A percentile compares a stretch with the other conserved stretches of the same genome.
Conservation (phyloP, 106 monocot species). For the Triglochin maritima region DNA sequence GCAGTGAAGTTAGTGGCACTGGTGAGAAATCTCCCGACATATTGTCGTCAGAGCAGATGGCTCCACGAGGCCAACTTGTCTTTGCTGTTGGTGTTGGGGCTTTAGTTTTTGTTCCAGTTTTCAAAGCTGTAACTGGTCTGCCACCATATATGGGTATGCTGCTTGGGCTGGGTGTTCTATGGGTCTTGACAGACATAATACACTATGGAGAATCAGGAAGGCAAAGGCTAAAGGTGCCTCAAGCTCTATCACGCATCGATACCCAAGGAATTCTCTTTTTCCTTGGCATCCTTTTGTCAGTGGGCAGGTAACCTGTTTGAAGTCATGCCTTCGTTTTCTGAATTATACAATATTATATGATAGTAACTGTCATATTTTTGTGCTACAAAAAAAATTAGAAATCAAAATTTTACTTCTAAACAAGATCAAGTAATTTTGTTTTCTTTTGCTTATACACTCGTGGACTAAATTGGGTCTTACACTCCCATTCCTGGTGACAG, state of each 20-base stretch:
- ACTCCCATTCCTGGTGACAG: too few species aligned
- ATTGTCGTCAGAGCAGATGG: slow-evolving; percentile 88
- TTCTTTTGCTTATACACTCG: too few species aligned
- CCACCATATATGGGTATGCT: slow-evolving; percentile 97
- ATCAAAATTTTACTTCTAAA: too few species aligned
- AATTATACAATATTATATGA: not conserved
- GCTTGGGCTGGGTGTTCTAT: slow-evolving; percentile 83
- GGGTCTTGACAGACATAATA: slow-evolving; percentile 96
- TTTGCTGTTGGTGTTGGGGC: slow-evolving; percentile 85
- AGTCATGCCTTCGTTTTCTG: slow-evolving; percentile 3
- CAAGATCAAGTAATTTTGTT: too few species aligned
- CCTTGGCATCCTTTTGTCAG: slow-evolving; percentile 84
- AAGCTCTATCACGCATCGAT: slow-evolving; percentile 92
- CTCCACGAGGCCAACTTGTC: slow-evolving; percentile 91
- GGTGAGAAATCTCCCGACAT: slow-evolving; percentile 35
- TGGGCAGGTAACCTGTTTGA: slow-evolving; percentile 54
- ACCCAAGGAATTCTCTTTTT: slow-evolving; percentile 96
- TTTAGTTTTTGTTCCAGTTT: slow-evolving; percentile 78
- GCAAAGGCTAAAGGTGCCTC: slow-evolving; percentile 90
- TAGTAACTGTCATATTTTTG: too few species aligned
- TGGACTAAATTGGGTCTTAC: too few species aligned
- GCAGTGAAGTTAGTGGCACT: slow-evolving; percentile 71
- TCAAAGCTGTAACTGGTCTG: slow-evolving; percentile 78
- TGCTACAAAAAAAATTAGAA: too few species aligned
- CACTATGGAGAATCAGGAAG: slow-evolving; percentile 89